Evolutionary conservation across 306 rosid genomes (phyloP).

Genomic region (Vigna trinervia): DNA sequence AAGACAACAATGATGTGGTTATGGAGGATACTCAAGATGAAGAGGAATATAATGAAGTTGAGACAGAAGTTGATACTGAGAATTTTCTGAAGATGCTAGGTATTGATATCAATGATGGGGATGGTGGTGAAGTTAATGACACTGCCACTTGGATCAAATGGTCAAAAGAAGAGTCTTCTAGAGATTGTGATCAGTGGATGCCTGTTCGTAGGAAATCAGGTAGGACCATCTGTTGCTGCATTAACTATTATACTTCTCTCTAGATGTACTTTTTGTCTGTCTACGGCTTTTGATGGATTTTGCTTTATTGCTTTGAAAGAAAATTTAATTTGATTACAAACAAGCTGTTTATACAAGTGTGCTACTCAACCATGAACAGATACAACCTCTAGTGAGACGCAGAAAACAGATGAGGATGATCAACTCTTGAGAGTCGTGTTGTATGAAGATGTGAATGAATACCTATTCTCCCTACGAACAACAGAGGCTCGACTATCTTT

Average conservation of each 20-base stretch:
- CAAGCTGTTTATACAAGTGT: constrained; percentile 21
- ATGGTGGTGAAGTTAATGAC: constrained; percentile 71
- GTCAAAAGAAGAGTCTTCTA: constrained; percentile 86
- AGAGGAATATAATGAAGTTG: constrained; percentile 55
- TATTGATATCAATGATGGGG: constrained; percentile 71
- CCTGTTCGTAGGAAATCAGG: constrained; percentile 68
- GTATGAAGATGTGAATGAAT: constrained; percentile 88
- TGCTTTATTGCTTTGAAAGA: constrained; percentile 18
- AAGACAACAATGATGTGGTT: constrained; percentile 49
- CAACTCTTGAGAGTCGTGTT: constrained; percentile 72
- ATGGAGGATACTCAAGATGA: constrained; percentile 63
- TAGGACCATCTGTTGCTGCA: constrained; percentile 47
- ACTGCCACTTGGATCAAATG: constrained; percentile 81
- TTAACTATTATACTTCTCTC: constrained; percentile 20
- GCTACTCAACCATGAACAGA: constrained; percentile 57
- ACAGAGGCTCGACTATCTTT: constrained; percentile 75
- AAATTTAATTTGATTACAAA: constrained; percentile 25
- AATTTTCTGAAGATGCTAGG: constrained; percentile 84
- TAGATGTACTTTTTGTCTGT: background rate
- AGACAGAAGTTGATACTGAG: constrained; percentile 80
- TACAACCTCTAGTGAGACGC: constrained; percentile 48
- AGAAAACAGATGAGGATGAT: constrained; percentile 68
- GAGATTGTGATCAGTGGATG: constrained; percentile 95
- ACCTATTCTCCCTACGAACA: constrained; percentile 81
- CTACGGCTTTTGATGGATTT: constrained; percentile 30